phyloP scores from a whole-genome alignment of 495 filamentous ascomycete genomes.

The Penicillium coprophilum region DNA sequence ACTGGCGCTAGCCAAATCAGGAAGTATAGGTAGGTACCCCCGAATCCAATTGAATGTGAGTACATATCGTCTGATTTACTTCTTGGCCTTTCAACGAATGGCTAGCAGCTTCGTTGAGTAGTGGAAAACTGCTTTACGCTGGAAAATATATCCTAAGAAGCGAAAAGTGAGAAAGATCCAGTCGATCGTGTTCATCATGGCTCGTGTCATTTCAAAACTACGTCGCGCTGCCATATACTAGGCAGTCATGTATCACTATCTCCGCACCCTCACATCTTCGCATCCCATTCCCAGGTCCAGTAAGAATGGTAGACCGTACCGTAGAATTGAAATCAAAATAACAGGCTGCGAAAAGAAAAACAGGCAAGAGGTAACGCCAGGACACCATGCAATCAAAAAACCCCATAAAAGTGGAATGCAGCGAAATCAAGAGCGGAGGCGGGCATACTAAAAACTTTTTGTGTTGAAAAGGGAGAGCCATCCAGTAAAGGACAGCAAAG shows the following conservation, averaged over 20 bases:
- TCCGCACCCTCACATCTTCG: constrained; percentile 5
- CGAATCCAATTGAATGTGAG: background rate
- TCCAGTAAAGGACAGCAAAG: constrained; percentile 23
- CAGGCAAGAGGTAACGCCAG: constrained; percentile 11
- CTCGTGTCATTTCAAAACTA: constrained; percentile 12
- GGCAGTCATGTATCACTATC: constrained; percentile 16
- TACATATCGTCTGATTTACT: background rate
- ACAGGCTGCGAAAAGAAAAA: constrained; percentile 10
- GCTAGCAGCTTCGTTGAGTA: background rate
- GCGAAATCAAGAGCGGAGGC: constrained; percentile 22
- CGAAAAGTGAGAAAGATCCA: background rate
- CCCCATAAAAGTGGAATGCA: constrained; percentile 28
- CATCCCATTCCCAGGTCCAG: constrained; percentile 1
- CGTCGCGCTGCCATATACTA: constrained; percentile 2
- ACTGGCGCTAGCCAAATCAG: background rate
- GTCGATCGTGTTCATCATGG: constrained; percentile 6
- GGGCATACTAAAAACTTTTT: constrained; percentile 30
- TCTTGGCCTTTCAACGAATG: background rate
- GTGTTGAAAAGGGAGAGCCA: constrained; percentile 19
- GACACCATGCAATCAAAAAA: constrained; percentile 33
- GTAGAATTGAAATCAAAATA: constrained; percentile 7
- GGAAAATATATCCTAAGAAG: background rate
- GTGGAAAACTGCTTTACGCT: background rate
- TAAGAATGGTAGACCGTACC: background rate
- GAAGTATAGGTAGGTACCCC: constrained; percentile 3